phyloP scores from a whole-genome alignment of 305 asterid species.

The Lippia alba region DNA sequence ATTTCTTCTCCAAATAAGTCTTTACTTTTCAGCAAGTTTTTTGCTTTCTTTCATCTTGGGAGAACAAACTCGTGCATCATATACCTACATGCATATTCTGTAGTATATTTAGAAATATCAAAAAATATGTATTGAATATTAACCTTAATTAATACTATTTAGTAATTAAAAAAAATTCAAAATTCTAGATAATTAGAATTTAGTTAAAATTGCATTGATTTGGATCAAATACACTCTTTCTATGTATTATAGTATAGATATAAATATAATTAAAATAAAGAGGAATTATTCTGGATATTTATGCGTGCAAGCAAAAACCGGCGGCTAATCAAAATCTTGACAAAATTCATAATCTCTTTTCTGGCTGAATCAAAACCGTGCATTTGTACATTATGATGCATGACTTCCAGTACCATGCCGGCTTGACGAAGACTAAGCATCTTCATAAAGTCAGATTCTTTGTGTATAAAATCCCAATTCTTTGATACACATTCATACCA shows the following conservation, averaged over 20 bases:
- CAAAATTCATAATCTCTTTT: neutral
- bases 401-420: constrained; percentile 20
- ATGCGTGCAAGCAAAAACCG: no score
- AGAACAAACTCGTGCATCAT: no score
- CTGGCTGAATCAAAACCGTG: constrained; percentile 10
- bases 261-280: no score
- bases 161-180: constrained; percentile 95
- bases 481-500: constrained; percentile 17
- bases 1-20: no score
- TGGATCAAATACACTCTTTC: no score
- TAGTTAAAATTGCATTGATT: constrained; percentile 93
- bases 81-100: no score
- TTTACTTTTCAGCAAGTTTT: no score
- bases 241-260: no score
- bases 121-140: no score
- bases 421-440: neutral
- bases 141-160: no score
- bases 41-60: no score
- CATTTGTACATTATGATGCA: constrained; percentile 24
- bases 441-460: neutral
- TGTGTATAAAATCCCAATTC: constrained; percentile 40
- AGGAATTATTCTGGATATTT: neutral
- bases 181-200: constrained; percentile 95
- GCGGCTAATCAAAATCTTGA: constrained; percentile 6
- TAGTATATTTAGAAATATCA: no score